Conservation (phyloP, 2,329 filamentous ascomycete genomes). For the Didymella sp. region DNA sequence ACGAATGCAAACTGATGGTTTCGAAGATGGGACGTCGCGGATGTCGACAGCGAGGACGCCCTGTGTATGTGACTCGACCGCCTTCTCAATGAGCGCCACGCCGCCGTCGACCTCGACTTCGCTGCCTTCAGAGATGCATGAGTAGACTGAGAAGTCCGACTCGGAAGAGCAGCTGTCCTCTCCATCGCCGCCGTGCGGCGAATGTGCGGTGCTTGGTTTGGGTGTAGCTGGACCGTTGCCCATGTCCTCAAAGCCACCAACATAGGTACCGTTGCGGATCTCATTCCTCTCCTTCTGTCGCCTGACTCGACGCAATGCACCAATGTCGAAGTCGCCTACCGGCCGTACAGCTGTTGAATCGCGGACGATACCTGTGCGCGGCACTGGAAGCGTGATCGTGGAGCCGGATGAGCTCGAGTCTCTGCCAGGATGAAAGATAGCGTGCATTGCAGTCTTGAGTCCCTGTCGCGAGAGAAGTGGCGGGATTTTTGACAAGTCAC, state of each 20-base stretch:
- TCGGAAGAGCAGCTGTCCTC: conserved; percentile 18
- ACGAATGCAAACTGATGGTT: conserved; percentile 8
- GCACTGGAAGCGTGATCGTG: conserved; percentile 44
- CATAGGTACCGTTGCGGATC: conserved; percentile 27
- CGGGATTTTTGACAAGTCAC: conserved; percentile 26
- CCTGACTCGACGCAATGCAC: conserved; percentile 34
- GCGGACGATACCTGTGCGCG: conserved; percentile 36
- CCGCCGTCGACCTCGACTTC: conserved; percentile 60
- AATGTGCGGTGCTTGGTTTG: not conserved
- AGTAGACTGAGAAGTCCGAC: conserved; percentile 34
- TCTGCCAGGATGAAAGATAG: conserved; percentile 37
- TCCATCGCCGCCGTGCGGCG: not conserved
- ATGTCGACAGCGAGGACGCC: conserved; percentile 36
- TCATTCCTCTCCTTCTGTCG: conserved; percentile 38
- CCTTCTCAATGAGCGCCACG: conserved; percentile 65
- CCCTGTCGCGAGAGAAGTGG: conserved; percentile 32
- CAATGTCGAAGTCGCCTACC: conserved; percentile 37
- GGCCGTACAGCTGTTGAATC: conserved; percentile 12
- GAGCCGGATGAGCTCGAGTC: conserved; percentile 44
- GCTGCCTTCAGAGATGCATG: conserved; percentile 39
- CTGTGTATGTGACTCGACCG: conserved; percentile 56
- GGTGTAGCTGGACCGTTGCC: not conserved
- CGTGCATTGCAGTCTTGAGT: conserved; percentile 39
- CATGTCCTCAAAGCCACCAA: conserved; percentile 26
- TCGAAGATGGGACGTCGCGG: not conserved